Conservation (phyloP, 2,329 filamentous ascomycete species). For the Hymenoscyphus occultus region DNA sequence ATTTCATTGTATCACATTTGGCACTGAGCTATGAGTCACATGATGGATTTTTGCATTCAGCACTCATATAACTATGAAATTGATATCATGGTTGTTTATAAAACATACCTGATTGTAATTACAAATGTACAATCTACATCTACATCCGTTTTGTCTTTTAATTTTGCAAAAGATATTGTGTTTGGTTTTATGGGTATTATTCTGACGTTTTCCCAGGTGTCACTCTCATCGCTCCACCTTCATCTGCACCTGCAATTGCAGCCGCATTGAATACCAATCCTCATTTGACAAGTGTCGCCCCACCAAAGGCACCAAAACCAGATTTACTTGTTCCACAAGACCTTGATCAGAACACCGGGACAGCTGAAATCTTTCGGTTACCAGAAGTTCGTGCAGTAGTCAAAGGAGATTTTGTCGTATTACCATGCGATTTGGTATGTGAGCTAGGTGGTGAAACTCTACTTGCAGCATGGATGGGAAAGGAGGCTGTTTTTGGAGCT, state of each 20-base stretch:
- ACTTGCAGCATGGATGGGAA: conserved; percentile 88
- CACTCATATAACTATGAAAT: neutral
- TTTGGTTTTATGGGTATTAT: neutral
- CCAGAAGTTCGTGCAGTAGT: conserved; percentile 78
- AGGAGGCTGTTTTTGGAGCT: conserved; percentile 66
- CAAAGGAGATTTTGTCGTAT: conserved; percentile 80
- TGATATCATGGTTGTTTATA: neutral
- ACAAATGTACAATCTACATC: neutral
- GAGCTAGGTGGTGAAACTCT: conserved; percentile 81
- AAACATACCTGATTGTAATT: neutral
- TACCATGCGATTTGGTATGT: conserved; percentile 92
- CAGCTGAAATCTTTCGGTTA: conserved; percentile 81
- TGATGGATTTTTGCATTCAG: neutral
- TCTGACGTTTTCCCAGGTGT: conserved; percentile 47
- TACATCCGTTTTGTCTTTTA: neutral
- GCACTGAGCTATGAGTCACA: neutral
- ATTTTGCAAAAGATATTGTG: neutral
- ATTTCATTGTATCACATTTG: neutral
- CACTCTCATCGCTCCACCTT: conserved; percentile 61
- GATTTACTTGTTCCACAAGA: conserved; percentile 73
- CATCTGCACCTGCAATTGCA: conserved; percentile 63
- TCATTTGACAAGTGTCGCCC: conserved; percentile 69
- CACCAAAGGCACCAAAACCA: conserved; percentile 56
- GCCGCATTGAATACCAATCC: conserved; percentile 73
- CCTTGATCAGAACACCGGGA: conserved; percentile 81